Evolutionary conservation across 192 early-diverging fungal species (phyloP), one percentile per base, ranked within the genome.

Genomic region (Rhizophagus sp.): DNA sequence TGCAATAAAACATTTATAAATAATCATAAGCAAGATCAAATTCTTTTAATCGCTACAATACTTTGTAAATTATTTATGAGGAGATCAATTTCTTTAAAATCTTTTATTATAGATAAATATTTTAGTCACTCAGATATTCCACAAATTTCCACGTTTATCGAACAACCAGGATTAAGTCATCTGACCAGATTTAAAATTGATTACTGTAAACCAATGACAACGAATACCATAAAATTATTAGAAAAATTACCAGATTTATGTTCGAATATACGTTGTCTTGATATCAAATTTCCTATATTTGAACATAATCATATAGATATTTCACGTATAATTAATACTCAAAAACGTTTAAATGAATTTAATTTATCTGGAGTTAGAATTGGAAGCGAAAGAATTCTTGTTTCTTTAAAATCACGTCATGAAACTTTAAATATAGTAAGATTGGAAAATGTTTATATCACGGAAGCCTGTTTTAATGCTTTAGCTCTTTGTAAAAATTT

Each of bases 91-190:
- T 15, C 17, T 34, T 68, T 68, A 68, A 68, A 68, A 68, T 34
- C 66, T 34, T 68, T 68, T 68, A 68, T 68, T 19, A 39, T 68
- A 36, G 66, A 68, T 36, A 68, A 68, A 68, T 68, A 34, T 68
- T 33, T 68, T 34, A 68, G 30, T 68, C 66, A 68, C 33, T 68
- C 33, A 6, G 66, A 68, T 36, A 33, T 68, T 19, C 66, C 66
- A 17, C 30, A 36, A 34, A 34, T 17, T 34, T 68, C 27, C 4
- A 68, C 34, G 33, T 68, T 68, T 15, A 68, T 34, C 34, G 33
- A 7, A 34, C 2, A 68, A 68, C 66, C 66, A 5, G 66, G 66
- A 7, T 19, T 68, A 68, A 68, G 33, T 34, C 27, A 68, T 0
- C 3, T 68, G 13, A 34, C 66, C 7, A 68, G 19, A 4, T 33